A percentile compares a stretch with the other conserved stretches of the same genome.
Evolutionary conservation across 768 basidiomycete species (phyloP).

Genomic region (Harrya chromipes): DNA sequence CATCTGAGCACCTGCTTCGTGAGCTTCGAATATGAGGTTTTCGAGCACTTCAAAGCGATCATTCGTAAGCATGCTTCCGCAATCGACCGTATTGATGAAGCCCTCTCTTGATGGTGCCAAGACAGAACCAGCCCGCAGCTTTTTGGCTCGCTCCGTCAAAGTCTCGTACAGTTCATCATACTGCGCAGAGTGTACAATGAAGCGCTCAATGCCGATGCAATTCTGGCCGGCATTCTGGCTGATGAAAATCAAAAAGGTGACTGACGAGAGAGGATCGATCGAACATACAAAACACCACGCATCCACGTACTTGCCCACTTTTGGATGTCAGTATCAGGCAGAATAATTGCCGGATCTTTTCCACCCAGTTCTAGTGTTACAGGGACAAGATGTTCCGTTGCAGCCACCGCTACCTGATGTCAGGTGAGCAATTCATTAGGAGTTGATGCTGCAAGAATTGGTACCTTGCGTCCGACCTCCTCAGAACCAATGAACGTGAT

Average conservation of each 20-base stretch:
- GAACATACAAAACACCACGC: constrained; percentile 85
- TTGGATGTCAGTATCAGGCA: constrained; percentile 80
- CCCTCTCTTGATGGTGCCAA: constrained; percentile 64
- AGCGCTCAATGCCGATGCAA: constrained; percentile 94
- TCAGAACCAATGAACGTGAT: constrained; percentile 94
- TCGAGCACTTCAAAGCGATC: constrained; percentile 70
- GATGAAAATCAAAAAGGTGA: constrained; percentile 2
- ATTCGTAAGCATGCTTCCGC: constrained; percentile 81
- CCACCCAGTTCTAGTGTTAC: constrained; percentile 93
- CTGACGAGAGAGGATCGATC: not conserved
- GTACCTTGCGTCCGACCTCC: constrained; percentile 68
- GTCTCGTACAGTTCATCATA: constrained; percentile 72
- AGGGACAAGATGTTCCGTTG: constrained; percentile 84
- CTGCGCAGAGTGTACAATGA: constrained; percentile 78
- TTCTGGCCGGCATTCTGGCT: constrained; percentile 96
- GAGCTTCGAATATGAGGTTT: constrained; percentile 65
- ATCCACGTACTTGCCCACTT: constrained; percentile 82
- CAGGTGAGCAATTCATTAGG: not conserved
- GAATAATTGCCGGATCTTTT: constrained; percentile 89
- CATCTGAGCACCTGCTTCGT: constrained; percentile 61
- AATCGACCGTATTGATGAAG: constrained; percentile 72
- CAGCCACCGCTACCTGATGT: constrained; percentile 72
- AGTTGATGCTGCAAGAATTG: constrained; percentile 9
- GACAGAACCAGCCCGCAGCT: constrained; percentile 77
- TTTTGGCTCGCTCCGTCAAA: constrained; percentile 59